These are phyloP conservation scores for Mycena kentingensis DNA, from an alignment of 768 basidiomycete genomes.

Conservation along the genomic window DNA sequence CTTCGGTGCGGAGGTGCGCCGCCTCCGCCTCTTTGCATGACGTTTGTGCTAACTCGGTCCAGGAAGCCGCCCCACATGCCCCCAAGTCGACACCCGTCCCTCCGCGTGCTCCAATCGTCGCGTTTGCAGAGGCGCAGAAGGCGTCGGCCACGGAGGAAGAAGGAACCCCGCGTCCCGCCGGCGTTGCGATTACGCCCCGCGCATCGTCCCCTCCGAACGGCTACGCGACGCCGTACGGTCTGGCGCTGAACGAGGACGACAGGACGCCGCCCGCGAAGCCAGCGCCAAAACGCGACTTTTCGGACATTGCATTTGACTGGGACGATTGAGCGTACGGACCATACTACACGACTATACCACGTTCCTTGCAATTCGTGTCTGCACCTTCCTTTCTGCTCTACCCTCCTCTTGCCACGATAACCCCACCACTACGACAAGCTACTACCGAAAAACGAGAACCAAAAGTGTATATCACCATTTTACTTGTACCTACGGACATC, in stretches of 20 bases:
- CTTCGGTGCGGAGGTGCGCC: slow-evolving; percentile 11
- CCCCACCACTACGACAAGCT: no score
- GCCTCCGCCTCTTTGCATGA: background rate
- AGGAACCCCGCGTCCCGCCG: no score
- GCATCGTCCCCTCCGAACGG: background rate
- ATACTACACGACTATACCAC: no score
- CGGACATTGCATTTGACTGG: slow-evolving; percentile 10
- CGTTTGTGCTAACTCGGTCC: background rate
- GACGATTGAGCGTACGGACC: no score
- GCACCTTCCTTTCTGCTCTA: no score
- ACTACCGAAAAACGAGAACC: no score
- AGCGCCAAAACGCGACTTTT: background rate
- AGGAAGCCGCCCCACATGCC: background rate
- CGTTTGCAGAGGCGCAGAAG: background rate
- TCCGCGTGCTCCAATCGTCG: background rate
- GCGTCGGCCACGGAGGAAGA: no score
- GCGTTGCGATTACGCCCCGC: background rate
- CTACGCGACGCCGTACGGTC: background rate
- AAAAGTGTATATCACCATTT: no score
- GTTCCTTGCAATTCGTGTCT: no score
- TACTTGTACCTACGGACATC: no score
- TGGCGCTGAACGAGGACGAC: background rate
- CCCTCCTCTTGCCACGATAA: no score
- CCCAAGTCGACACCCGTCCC: background rate
- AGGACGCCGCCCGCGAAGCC: background rate